Evolutionary conservation across 208 protist species (phyloP), one percentile per base, ranked within the genome.

Genomic region (Trypanosoma boissoni): DNA sequence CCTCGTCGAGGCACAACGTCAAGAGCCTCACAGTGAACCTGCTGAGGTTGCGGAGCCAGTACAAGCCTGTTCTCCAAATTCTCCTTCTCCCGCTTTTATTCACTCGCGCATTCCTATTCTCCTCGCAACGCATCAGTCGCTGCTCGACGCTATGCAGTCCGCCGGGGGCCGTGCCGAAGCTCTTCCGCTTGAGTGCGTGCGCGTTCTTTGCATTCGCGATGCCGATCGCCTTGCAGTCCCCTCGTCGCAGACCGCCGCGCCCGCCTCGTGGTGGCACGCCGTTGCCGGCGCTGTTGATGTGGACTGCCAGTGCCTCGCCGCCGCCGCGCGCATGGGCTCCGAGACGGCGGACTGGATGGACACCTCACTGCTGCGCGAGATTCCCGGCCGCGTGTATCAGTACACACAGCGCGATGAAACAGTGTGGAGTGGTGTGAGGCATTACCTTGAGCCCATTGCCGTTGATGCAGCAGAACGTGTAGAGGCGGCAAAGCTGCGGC

Each of bases 221-320:
- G 59, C 75, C 7, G 83, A 90, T 31, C 65, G 67, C 24, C 52
- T 72, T 6, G 59, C 85, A 2, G 66, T 66, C 32, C 74, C 78
- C 2, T 81, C 59, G 5, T 67, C 81, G 42, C 68, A 74, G 28
- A 58, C 68, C 27, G 8, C 26, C 18, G 61, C 76, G 46, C 56
- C 62, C 29, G 21, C 32, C 0, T 61, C 67, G 18, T 76, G 72
- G 72, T 94, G 86, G 83, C 51, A 82, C 44, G 65, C 78, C 12
- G 41, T 94, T 20, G 70, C 74, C 28, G 83, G 78, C 36, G 77
- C 80, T 9, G 64, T 90, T 9, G 86, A 94, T 51, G 83, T 94
- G 29, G 80, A 87, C 26, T 94, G 86, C 43, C 86, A 91, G 66
- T 88, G 78, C 37, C 57, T 88, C 29, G 63, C 78, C 28, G 83